phyloP scores from a whole-genome alignment of 345 rosid genomes.

The Reutealis trisperma region DNA sequence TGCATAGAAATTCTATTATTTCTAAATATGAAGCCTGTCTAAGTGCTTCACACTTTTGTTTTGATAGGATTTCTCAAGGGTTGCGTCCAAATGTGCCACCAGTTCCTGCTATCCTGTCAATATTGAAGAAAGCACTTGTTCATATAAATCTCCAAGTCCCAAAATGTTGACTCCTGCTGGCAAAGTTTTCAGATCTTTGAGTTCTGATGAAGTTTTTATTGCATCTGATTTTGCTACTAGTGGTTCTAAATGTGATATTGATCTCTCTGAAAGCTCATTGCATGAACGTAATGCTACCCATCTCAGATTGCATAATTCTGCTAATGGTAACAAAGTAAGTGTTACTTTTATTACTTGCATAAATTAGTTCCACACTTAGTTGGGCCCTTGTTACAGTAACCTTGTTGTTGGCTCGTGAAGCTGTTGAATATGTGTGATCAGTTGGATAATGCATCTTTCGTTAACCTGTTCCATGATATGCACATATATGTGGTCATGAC shows the following conservation, averaged over 20 bases:
- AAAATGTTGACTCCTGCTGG: constrained; percentile 38
- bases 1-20: not conserved
- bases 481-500: not conserved
- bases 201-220: constrained; percentile 33
- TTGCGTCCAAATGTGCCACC: constrained; percentile 36
- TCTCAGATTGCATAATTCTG: constrained; percentile 44
- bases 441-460: not conserved
- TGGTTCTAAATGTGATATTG: constrained; percentile 50
- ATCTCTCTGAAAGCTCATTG: constrained; percentile 38
- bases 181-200: constrained; percentile 41
- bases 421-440: not conserved
- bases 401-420: not conserved
- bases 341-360: constrained; percentile 11
- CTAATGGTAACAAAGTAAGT: constrained; percentile 49
- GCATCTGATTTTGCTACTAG: constrained; percentile 47
- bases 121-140: constrained; percentile 70
- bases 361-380: not conserved
- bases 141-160: constrained; percentile 49
- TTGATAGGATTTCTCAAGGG: constrained; percentile 41
- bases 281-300: constrained; percentile 36
- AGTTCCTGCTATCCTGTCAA: constrained; percentile 44
- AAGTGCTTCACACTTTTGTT: constrained; percentile 15
- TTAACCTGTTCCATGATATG: not conserved
- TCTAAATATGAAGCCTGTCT: constrained; percentile 17
- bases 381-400: not conserved